Conservation (phyloP, 2,329 filamentous ascomycete species). For the Allantophomopsis lycopodina region DNA sequence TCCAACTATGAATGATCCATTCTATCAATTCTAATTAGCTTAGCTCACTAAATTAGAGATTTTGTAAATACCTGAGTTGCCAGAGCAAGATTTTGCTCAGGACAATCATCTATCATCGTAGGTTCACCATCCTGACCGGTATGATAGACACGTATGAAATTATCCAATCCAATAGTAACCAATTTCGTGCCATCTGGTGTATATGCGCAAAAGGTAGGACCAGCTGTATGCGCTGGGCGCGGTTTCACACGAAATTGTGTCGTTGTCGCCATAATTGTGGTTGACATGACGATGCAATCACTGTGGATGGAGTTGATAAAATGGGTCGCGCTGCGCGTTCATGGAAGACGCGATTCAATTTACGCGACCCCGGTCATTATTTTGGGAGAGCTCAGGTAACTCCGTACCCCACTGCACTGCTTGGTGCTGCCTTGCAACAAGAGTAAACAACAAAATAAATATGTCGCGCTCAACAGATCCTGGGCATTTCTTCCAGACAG, state of each 20-base stretch:
- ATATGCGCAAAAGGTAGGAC: conserved; percentile 77
- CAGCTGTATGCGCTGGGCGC: conserved; percentile 67
- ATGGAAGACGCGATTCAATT: conserved; percentile 8
- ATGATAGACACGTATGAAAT: conserved; percentile 83
- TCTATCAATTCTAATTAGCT: conserved; percentile 23
- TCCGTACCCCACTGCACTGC: conserved; percentile 1
- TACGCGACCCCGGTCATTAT: conserved; percentile 6
- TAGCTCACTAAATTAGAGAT: not conserved
- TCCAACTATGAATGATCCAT: conserved; percentile 77
- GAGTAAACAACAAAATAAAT: conserved; percentile 2
- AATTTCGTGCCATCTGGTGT: conserved; percentile 78
- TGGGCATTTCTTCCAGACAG: conserved; percentile 84
- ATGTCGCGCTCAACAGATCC: conserved; percentile 61
- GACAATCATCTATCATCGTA: conserved; percentile 79
- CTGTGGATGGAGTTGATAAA: conserved; percentile 1
- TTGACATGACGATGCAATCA: conserved; percentile 4
- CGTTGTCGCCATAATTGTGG: conserved; percentile 15
- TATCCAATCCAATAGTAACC: conserved; percentile 86
- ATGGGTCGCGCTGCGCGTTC: not conserved
- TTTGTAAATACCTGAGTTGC: conserved; percentile 36
- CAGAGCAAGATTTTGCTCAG: conserved; percentile 73
- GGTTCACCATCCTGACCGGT: conserved; percentile 89
- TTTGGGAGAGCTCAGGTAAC: not conserved
- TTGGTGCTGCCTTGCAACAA: no score
- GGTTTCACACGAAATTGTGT: conserved; percentile 36